Evolutionary conservation across 169 alveolate genomes (phyloP), one percentile per base, ranked within the genome.

Genomic region (Plasmodium malariae): DNA sequence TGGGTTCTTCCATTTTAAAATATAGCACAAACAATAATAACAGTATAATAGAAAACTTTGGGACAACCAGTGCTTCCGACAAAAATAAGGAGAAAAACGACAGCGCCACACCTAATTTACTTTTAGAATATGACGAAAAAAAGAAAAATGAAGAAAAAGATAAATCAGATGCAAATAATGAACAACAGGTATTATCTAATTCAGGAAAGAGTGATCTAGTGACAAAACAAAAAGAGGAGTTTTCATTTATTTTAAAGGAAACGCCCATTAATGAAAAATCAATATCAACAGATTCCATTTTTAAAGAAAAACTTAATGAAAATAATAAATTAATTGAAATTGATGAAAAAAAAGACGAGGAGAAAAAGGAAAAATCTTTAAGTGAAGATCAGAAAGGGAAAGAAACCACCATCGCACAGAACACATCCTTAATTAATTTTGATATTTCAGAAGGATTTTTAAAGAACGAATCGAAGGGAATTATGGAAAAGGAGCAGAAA

Each of bases 341-440:
- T 30, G 43, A n/a, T 14, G 11, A 51, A 30, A 49, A 26, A 48
- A 49, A 48, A 71, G 51, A 48, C 11, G 45, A 71, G 9, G 48
- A 80, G 14, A 32, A 80, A 24, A 37, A 80, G 49, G 19, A 80
- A 48, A 26, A 80, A 19, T 0, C 45, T 3, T 45, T 19, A 62
- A 59, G 40, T 80, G 72, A 80, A 48, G 62, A 80, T n/a, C 26
- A 45, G 5, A 78, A 78, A 40, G 40, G 62, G 48, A 78, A 63
- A 7, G 89, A 78, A 63, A 6, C 70, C 49, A 30, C 57, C 34
- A 60, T 36, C 36, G 1, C 68, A 12, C 30, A 9, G 45, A 80
- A 83, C 40, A 17, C 62, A 3, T 68, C 91, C 43, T 12, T 83
- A 34, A 67, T 83, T 48, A 83, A 65, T 83, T 83, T 83, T 32